Conservation (phyloP, 1,139 yeast species). For the Schizosaccharomyces versatilis region DNA sequence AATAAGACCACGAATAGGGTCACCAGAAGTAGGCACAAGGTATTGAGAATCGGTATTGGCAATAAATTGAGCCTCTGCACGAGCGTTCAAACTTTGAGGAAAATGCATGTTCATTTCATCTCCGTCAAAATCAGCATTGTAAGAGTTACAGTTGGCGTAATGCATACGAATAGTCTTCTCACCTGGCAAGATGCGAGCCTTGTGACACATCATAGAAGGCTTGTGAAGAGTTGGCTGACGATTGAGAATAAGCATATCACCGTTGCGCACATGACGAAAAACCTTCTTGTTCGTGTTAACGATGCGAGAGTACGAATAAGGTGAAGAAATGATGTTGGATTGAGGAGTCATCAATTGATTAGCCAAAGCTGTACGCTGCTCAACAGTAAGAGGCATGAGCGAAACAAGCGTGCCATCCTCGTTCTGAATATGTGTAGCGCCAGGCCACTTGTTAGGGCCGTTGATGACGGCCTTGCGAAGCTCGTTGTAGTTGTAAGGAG, state of each 20-base stretch:
- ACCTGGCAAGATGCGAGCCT: slow-evolving; percentile 86
- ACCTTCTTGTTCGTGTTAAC: slow-evolving; percentile 58
- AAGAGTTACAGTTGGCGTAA: slow-evolving; percentile 97
- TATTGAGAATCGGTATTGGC: slow-evolving; percentile 96
- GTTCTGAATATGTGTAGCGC: slow-evolving; percentile 87
- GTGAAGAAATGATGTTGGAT: slow-evolving; percentile 20
- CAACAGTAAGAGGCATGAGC: slow-evolving; percentile 68
- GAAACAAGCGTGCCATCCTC: slow-evolving; percentile 84
- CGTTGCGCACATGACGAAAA: slow-evolving; percentile 75
- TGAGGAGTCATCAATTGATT: slow-evolving; percentile 79
- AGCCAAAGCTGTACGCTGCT: slow-evolving; percentile 90
- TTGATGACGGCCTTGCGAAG: slow-evolving; percentile 85
- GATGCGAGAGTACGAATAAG: slow-evolving; percentile 23
- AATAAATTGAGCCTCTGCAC: slow-evolving; percentile 83
- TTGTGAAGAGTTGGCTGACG: slow-evolving; percentile 98
- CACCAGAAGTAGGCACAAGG: slow-evolving; percentile 92
- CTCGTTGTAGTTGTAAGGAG: slow-evolving; percentile 76
- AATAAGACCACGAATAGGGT: slow-evolving; percentile 94
- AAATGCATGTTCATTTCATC: slow-evolving; percentile 99
- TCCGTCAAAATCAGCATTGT: slow-evolving; percentile 98
- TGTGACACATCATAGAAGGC: slow-evolving; percentile 99
- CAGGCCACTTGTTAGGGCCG: slow-evolving; percentile 97
- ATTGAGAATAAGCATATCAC: slow-evolving; percentile 92
- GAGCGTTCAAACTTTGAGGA: slow-evolving; percentile 95
- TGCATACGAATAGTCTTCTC: slow-evolving; percentile 92